Conservation (phyloP, 2,329 filamentous ascomycete species). For the Cercospora beticola region DNA sequence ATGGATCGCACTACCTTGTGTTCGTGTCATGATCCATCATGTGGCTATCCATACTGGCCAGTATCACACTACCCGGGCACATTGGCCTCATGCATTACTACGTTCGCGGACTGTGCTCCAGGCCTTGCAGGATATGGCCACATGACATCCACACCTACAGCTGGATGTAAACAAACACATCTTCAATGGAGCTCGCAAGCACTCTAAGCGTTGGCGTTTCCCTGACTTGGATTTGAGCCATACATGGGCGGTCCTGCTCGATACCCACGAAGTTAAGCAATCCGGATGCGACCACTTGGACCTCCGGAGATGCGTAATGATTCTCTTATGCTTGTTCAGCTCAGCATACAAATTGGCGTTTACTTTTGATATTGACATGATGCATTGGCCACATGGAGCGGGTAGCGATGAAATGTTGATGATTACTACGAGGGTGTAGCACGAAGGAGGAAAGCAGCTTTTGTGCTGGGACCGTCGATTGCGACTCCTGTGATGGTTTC, state of each 20-base stretch:
- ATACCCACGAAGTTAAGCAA: conserved; percentile 5
- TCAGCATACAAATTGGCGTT: conserved; percentile 12
- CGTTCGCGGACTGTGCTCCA: not conserved
- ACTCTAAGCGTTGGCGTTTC: not conserved
- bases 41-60: not conserved
- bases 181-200: not conserved
- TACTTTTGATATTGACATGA: not conserved
- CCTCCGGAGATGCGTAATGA: not conserved
- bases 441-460: not conserved
- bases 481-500: not conserved
- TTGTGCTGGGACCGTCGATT: not conserved
- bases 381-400: not conserved
- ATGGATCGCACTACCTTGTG: not conserved
- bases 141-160: not conserved
- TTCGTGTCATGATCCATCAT: not conserved
- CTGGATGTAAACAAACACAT: not conserved
- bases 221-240: not conserved
- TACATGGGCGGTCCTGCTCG: not conserved
- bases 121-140: not conserved
- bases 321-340: conserved; percentile 5
- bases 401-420: conserved; percentile 11
- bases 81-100: not conserved
- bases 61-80: not conserved
- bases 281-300: not conserved
- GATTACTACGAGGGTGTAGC: conserved; percentile 12